Conservation (phyloP, 495 filamentous ascomycete species). For the Aspergillus cavernicola region DNA sequence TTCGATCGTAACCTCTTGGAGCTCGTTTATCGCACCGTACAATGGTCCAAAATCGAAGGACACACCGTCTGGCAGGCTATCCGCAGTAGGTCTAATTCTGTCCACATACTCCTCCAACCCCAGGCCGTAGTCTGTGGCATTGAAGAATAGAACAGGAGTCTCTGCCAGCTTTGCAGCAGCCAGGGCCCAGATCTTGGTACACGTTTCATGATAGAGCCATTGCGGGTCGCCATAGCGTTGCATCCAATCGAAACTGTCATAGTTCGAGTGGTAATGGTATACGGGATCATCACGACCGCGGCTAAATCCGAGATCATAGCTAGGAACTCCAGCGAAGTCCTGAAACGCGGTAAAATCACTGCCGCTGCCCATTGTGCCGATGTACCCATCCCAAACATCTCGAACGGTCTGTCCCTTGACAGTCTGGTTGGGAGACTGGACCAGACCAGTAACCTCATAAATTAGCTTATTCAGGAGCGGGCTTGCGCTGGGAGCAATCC, state of each 20-base stretch:
- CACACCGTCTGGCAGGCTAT: slow-evolving; percentile 19
- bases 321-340: slow-evolving; percentile 66
- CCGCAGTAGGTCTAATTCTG: slow-evolving; percentile 45
- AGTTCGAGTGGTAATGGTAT: slow-evolving; percentile 78
- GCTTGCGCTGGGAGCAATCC: slow-evolving; percentile 48
- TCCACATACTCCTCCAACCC: slow-evolving; percentile 50
- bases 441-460: slow-evolving; percentile 60
- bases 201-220: slow-evolving; percentile 59
- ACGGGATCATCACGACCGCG: slow-evolving; percentile 44
- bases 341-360: slow-evolving; percentile 75
- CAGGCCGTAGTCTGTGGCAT: slow-evolving; percentile 44
- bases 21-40: slow-evolving; percentile 42
- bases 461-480: slow-evolving; percentile 79
- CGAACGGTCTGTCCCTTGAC: slow-evolving; percentile 60
- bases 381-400: slow-evolving; percentile 57
- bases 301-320: slow-evolving; percentile 58
- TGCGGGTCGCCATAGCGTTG: slow-evolving; percentile 59
- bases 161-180: slow-evolving; percentile 46
- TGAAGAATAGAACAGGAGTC: slow-evolving; percentile 45
- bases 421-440: slow-evolving; percentile 76
- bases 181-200: slow-evolving; percentile 55
- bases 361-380: slow-evolving; percentile 65
- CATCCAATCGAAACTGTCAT: slow-evolving; percentile 76
- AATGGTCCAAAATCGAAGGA: slow-evolving; percentile 45
- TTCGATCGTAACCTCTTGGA: slow-evolving; percentile 41